Evolutionary conservation across 805 yeast genomes (phyloP).

Genomic region (Debaryomyces prosopidis): DNA sequence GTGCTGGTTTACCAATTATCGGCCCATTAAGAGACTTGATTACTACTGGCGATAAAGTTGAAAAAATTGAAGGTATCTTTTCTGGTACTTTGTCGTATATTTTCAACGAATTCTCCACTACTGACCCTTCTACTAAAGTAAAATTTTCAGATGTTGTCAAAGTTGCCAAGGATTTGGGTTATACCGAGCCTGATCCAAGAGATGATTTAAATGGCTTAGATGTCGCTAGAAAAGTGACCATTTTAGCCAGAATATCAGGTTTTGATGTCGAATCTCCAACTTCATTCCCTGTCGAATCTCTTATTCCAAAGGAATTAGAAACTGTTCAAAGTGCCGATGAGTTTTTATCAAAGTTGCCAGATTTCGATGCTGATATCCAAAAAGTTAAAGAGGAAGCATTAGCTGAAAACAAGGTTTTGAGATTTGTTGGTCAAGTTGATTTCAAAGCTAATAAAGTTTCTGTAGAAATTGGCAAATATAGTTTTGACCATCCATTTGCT

Average conservation of each 20-base stretch:
- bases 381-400: slow-evolving; percentile 79
- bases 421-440: slow-evolving; percentile 93
- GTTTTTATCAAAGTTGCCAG: slow-evolving; percentile 77
- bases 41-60: slow-evolving; percentile 89
- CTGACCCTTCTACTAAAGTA: slow-evolving; percentile 52
- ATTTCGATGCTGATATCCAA: slow-evolving; percentile 79
- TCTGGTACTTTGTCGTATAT: slow-evolving; percentile 95
- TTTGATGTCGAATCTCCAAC: slow-evolving; percentile 81
- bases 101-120: slow-evolving; percentile 87
- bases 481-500: slow-evolving; percentile 91
- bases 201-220: slow-evolving; percentile 98
- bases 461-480: slow-evolving; percentile 88
- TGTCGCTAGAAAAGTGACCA: slow-evolving; percentile 97
- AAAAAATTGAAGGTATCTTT: slow-evolving; percentile 91
- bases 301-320: slow-evolving; percentile 87
- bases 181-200: slow-evolving; percentile 99
- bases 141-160: slow-evolving; percentile 89
- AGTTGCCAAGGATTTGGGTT: slow-evolving; percentile 87
- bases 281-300: slow-evolving; percentile 90
- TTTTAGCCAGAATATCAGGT: slow-evolving; percentile 91
- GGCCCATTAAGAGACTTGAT: slow-evolving; percentile 86
- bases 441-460: slow-evolving; percentile 65
- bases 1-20: slow-evolving; percentile 96
- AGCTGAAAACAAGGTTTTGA: slow-evolving; percentile 78
- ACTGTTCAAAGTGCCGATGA: slow-evolving; percentile 70